Evolutionary conservation across 1,139 yeast genomes (phyloP), one percentile per base, ranked within the genome.

Genomic region (Magnusiomyces sp.): DNA sequence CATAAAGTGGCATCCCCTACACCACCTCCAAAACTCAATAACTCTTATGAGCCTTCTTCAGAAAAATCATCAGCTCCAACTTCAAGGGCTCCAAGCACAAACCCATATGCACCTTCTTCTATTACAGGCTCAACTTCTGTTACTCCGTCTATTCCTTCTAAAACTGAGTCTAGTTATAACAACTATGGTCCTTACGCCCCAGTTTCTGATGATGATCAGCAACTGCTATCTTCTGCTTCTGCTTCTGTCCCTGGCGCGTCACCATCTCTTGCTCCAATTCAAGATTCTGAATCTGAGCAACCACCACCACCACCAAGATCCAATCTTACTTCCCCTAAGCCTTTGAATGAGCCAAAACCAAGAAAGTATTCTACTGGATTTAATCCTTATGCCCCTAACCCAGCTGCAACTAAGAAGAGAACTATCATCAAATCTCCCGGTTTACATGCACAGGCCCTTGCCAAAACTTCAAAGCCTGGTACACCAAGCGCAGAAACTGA

Each of bases 321-420:
- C 7, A 23, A 4, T 23, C 29, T 23, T 9, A 6, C 43, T 29
- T 40, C 43, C 13, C 43, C 43, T 13, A 16, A n/a, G 19, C 43
- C 43, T 3, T 29, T 19, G 14, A 13, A 6, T 2, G 43, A 23
- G 7, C 29, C 29, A 4, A 23, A 23, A 23, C 29, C 29, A 23
- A 23, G 29, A 23, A 23, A 23, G 29, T 23, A 23, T 23, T 23
- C 29, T 5, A 23, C 29, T 23, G 29, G 29, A 7, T 23, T 23
- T 23, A 41, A 47, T 29, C 49, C 52, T 34, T 49, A 49, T 46
- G 45, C 49, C 6, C 49, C 51, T 23, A n/a, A 19, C n/a, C 31
- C 40, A 14, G 1, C 39, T 20, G 27, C 17, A 14, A 31, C 31
- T 9, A 20, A 27, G n/a, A 13, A 17, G 29, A 27, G 38, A 13